Evolutionary conservation across 148 eudicot genomes (phyloP).

Genomic region (Camellia japonica): DNA sequence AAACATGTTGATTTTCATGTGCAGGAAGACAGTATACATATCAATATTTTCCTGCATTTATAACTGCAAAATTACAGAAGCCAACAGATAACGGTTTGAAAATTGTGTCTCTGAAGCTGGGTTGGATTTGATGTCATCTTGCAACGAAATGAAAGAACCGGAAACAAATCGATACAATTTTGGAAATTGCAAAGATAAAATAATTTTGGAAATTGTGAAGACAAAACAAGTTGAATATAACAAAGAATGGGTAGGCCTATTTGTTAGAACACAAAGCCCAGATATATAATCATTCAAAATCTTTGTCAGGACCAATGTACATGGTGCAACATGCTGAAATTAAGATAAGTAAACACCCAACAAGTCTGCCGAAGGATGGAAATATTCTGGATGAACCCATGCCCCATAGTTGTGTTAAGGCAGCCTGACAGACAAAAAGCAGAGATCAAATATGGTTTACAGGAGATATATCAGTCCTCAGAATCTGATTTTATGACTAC

Average conservation of each 20-base stretch:
- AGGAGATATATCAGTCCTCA: not conserved
- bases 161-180: not conserved
- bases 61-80: no score
- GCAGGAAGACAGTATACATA: no score
- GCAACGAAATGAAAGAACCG: not conserved
- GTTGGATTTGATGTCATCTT: not conserved
- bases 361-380: slow-evolving; percentile 46
- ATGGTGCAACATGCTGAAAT: slow-evolving; percentile 47
- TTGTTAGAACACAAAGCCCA: not conserved
- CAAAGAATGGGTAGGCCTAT: not conserved
- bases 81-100: not conserved
- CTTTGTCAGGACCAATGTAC: slow-evolving; percentile 56
- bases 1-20: no score
- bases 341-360: slow-evolving; percentile 48
- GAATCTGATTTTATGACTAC: not conserved
- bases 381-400: slow-evolving; percentile 33
- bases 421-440: slow-evolving; percentile 29
- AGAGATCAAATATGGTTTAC: not conserved
- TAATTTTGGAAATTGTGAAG: not conserved
- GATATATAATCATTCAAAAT: slow-evolving; percentile 22
- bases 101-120: not conserved
- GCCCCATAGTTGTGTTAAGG: slow-evolving; percentile 45
- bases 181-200: not conserved
- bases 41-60: no score
- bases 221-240: slow-evolving; percentile 12